Evolutionary conservation across 1,284 basidiomycete species (phyloP).

Genomic region (Athelia sp.): DNA sequence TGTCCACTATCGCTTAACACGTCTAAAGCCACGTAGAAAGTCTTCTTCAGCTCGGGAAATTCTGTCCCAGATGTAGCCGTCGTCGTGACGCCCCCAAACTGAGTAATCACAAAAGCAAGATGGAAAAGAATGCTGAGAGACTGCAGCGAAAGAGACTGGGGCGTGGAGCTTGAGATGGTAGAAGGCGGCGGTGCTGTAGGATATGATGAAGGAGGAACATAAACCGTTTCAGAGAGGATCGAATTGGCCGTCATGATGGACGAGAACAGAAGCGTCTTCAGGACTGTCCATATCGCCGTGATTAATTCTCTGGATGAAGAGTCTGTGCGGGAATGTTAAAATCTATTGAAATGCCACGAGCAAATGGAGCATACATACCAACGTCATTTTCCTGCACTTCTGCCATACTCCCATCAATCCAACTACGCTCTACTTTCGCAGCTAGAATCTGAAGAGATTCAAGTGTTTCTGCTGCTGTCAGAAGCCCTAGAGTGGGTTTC

Average conservation of each 20-base stretch:
- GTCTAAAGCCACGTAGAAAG: conserved; percentile 69
- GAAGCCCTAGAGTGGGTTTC: conserved; percentile 39
- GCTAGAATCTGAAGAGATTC: conserved; percentile 24
- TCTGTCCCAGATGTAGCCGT: conserved; percentile 37
- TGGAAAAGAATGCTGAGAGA: conserved; percentile 52
- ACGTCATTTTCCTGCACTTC: conserved; percentile 18
- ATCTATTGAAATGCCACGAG: not conserved
- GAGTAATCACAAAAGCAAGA: conserved; percentile 66
- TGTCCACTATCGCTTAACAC: conserved; percentile 43
- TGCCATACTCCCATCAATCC: not conserved
- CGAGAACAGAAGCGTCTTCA: conserved; percentile 69
- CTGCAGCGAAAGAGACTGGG: conserved; percentile 35
- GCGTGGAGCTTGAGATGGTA: conserved; percentile 28
- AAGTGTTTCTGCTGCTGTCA: conserved; percentile 37
- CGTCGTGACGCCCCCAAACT: conserved; percentile 66
- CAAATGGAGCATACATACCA: conserved; percentile 25
- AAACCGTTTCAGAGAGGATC: conserved; percentile 50
- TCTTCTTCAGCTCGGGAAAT: conserved; percentile 62
- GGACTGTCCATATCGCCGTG: conserved; percentile 50
- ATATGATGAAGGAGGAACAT: conserved; percentile 31
- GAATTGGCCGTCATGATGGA: conserved; percentile 64
- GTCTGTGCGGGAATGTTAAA: conserved; percentile 18
- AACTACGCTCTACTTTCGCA: not conserved
- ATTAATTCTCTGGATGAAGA: conserved; percentile 38
- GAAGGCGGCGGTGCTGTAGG: conserved; percentile 3